A percentile compares a stretch with the other conserved stretches of the same genome.
Conservation (phyloP, 805 yeast species). For the Spathaspora girioi region DNA sequence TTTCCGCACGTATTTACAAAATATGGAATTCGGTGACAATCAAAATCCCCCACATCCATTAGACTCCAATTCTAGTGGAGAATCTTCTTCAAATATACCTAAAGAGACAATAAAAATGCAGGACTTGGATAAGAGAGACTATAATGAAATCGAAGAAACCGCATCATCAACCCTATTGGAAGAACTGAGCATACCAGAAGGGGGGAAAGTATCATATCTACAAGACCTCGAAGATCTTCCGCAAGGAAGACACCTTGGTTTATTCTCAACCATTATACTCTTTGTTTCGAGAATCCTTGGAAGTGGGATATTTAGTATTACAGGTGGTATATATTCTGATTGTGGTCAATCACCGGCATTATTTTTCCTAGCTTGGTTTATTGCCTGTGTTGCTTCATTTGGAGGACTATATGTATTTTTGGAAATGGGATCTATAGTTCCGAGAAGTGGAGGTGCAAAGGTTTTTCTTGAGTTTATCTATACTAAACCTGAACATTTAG, state of each 20-base stretch:
- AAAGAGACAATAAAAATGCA: constrained; percentile 7
- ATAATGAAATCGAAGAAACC: constrained; percentile 4
- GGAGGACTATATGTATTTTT: constrained; percentile 64
- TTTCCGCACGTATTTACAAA: not conserved
- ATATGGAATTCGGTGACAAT: not conserved
- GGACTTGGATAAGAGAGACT: constrained; percentile 7
- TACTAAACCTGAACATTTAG: constrained; percentile 53
- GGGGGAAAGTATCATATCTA: constrained; percentile 15
- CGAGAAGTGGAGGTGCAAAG: constrained; percentile 75
- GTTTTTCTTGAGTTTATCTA: constrained; percentile 68
- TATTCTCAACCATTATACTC: constrained; percentile 59
- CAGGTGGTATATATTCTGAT: constrained; percentile 61
- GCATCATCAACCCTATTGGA: not conserved
- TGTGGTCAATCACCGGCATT: constrained; percentile 64
- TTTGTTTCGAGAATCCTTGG: constrained; percentile 72
- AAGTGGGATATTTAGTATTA: constrained; percentile 73
- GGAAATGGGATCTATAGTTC: constrained; percentile 68
- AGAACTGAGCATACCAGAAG: not conserved
- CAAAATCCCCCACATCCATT: not conserved
- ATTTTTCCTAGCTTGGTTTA: constrained; percentile 60
- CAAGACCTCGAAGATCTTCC: constrained; percentile 52
- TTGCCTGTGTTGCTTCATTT: constrained; percentile 60
- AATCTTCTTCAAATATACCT: not conserved
- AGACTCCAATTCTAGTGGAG: not conserved
- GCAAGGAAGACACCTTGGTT: constrained; percentile 72